Percentiles rank a stretch among this genome's conserved stretches.
These are phyloP conservation scores for Zygoascus biomembranicola DNA, from an alignment of 805 yeast species.

Conservation along the genomic window DNA sequence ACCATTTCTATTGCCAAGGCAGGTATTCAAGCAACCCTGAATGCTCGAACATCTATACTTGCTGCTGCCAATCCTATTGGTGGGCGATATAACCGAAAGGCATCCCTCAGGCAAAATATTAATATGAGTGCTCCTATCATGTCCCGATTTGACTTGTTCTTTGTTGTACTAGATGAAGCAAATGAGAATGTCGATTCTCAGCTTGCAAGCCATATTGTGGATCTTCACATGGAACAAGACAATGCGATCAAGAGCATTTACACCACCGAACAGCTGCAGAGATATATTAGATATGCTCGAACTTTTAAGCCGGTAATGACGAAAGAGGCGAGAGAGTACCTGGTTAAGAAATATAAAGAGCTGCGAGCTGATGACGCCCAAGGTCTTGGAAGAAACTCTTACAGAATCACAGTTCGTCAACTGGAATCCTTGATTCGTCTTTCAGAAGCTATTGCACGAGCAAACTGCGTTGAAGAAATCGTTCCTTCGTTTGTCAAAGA, in stretches of 20 bases:
- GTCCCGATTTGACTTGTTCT: slow-evolving; percentile 95
- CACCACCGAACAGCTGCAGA: slow-evolving; percentile 75
- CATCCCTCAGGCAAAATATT: slow-evolving; percentile 75
- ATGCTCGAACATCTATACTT: slow-evolving; percentile 90
- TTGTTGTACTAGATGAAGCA: slow-evolving; percentile 90
- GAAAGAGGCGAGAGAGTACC: slow-evolving; percentile 64
- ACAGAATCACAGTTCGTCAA: slow-evolving; percentile 94
- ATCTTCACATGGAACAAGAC: slow-evolving; percentile 83
- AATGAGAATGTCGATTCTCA: slow-evolving; percentile 85
- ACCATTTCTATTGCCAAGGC: slow-evolving; percentile 98
- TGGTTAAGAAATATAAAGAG: slow-evolving; percentile 76
- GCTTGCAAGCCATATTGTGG: slow-evolving; percentile 87
- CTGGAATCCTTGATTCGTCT: slow-evolving; percentile 88
- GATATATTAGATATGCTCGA: slow-evolving; percentile 86
- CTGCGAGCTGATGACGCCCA: slow-evolving; percentile 85
- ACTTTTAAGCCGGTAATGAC: slow-evolving; percentile 89
- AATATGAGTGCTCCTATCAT: slow-evolving; percentile 97
- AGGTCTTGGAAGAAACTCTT: slow-evolving; percentile 71
- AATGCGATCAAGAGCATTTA: slow-evolving; percentile 86
- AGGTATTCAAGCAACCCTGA: slow-evolving; percentile 95
- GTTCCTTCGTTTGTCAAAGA: slow-evolving; percentile 83
- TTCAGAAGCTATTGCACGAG: slow-evolving; percentile 94
- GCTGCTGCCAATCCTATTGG: slow-evolving; percentile 99
- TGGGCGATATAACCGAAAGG: slow-evolving; percentile 89
- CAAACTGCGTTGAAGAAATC: slow-evolving; percentile 86